Evolutionary conservation across 2,329 filamentous ascomycete species (phyloP).

Genomic region (Aschersonia sp.): DNA sequence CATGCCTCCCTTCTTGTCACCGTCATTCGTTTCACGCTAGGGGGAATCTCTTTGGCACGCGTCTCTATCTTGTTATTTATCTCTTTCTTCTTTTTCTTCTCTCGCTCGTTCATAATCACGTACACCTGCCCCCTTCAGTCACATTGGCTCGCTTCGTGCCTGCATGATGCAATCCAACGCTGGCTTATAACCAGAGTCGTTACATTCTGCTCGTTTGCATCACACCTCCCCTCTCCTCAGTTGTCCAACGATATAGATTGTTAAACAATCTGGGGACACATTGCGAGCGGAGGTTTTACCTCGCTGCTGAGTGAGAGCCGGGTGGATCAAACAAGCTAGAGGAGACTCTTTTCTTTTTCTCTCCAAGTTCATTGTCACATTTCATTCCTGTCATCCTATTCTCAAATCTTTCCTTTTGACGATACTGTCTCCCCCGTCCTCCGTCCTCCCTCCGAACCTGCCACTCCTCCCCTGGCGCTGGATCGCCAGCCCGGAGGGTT

Average conservation of each 20-base stretch:
- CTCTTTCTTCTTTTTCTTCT: not conserved
- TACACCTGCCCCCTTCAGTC: not conserved
- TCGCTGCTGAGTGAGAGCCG: not conserved
- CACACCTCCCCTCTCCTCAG: not conserved
- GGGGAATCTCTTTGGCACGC: too few species aligned
- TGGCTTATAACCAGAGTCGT: not conserved
- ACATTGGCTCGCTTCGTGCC: not conserved
- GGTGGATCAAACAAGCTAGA: not conserved
- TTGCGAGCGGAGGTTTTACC: not conserved
- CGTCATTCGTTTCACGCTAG: not conserved
- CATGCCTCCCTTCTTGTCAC: not conserved
- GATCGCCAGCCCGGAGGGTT: slow-evolving; percentile 5
- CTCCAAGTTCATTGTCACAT: not conserved
- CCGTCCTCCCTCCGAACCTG: not conserved
- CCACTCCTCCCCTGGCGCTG: slow-evolving; percentile 5
- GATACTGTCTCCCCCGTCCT: not conserved
- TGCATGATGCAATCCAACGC: slow-evolving; percentile 3
- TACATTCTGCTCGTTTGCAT: not conserved
- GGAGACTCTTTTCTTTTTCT: not conserved
- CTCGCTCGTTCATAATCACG: not conserved
- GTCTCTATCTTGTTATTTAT: too few species aligned
- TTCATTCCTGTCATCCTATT: not conserved
- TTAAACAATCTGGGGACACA: not conserved
- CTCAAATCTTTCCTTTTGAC: not conserved
- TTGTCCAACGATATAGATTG: not conserved